Base-by-base conservation (phyloP, 2,329 filamentous ascomycete species). In the Claviceps cyperi region DNA sequence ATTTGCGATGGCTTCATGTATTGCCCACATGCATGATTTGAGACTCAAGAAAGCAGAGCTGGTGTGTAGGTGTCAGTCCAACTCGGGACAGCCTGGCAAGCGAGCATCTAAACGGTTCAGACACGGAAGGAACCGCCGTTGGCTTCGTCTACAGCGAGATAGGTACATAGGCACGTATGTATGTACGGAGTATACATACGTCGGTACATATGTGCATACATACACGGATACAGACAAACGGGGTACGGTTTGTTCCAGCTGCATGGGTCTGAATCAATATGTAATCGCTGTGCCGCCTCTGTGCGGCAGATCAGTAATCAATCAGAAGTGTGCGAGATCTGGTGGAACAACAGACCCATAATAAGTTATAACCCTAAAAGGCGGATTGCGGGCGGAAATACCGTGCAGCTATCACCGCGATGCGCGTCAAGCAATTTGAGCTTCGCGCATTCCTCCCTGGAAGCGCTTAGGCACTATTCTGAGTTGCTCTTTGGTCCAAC, bases 281-380 rank as follows among this genome's bases (percentile, higher is more conserved):
- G 17, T 37, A 47, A 50, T 52, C 22, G 22, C 22, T 22, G 22
- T 22, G 22, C 22, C 22, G 22, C 22, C 22, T 22, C 22, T 22
- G 22, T 22, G 22, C 22, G 22, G 22, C 22, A 22, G 22, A 22
- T 22, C 22, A 22, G 22, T 22, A 22, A 22, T 22, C 22, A 22
- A 22, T 22, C 22, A 22, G 5, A 22, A 22, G 22, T 22, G 22
- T 40, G 39, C 50, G 47, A 52, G 47, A 49, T 49, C 47, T 52
- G 45, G 51, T 52, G 51, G 40, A 50, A 52, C 51, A 40, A 13
- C 44, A 22, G 28, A 35, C 19, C 37, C 9, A 32, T 45, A n/a
- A n/a, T n/a, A 5, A 15, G 22, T 22, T 22, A 22, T 22, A 22
- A 22, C 13, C 37, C n/a, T 40, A 46, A n/a, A n/a, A n/a, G 15